These are phyloP conservation scores for Neoascochyta sp. DNA, from an alignment of 2,329 filamentous ascomycete genomes.

Conservation along the genomic window DNA sequence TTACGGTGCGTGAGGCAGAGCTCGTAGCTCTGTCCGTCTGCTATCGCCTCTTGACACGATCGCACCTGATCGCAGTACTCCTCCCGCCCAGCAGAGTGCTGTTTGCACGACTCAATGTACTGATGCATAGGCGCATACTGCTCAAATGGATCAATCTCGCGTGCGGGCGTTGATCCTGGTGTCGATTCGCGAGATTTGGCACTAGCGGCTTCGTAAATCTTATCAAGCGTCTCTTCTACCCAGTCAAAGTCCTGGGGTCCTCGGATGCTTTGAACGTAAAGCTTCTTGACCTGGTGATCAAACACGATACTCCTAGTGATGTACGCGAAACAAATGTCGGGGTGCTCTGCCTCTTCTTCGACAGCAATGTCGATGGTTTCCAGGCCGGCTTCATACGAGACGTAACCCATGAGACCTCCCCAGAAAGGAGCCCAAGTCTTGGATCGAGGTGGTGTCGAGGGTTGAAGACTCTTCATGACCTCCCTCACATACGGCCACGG, in stretches of 20 bases:
- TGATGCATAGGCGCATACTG: constrained; percentile 21
- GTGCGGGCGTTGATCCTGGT: constrained; percentile 22
- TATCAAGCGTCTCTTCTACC: constrained; percentile 41
- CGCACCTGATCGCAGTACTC: constrained; percentile 65
- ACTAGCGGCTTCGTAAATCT: constrained; percentile 28
- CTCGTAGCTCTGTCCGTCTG: constrained; percentile 79
- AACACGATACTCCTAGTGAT: constrained; percentile 73
- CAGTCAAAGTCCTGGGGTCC: constrained; percentile 43
- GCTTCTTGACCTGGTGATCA: constrained; percentile 61
- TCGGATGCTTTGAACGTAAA: constrained; percentile 67
- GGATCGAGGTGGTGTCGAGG: constrained; percentile 21
- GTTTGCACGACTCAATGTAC: constrained; percentile 24
- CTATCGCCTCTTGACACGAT: constrained; percentile 66
- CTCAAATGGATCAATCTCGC: constrained; percentile 32
- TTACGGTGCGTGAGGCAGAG: constrained; percentile 78
- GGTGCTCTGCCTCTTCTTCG: constrained; percentile 40
- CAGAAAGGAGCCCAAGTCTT: constrained; percentile 59
- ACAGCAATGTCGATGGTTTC: constrained; percentile 53
- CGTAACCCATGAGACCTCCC: constrained; percentile 79
- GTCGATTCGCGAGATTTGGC: constrained; percentile 30
- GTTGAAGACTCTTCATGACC: constrained; percentile 38
- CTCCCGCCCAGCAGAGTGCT: constrained; percentile 9
- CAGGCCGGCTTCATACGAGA: constrained; percentile 80
- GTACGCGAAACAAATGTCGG: constrained; percentile 74
- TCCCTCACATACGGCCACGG: constrained; percentile 42